These are phyloP conservation scores for Phaeosphaeria sp. DNA, from an alignment of 2,329 filamentous ascomycete species.

Conservation along the genomic window DNA sequence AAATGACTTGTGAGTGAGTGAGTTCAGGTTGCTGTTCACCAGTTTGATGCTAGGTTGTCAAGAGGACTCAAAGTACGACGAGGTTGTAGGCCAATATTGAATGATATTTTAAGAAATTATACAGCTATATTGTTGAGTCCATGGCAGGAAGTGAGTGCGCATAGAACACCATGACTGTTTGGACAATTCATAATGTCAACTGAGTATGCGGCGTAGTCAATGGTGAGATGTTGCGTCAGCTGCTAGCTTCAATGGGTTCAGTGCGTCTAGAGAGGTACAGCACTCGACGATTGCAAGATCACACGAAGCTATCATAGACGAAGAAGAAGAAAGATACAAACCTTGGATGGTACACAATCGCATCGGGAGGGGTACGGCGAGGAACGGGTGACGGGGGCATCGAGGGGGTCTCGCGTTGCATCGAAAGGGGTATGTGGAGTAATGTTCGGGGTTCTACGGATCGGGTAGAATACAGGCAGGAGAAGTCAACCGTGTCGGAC, in stretches of 20 bases:
- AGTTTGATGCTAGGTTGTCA: too few species aligned
- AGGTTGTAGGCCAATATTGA: neutral
- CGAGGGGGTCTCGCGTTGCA: slow-evolving; percentile 15
- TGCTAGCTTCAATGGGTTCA: neutral
- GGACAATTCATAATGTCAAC: neutral
- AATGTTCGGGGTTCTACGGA: slow-evolving; percentile 41
- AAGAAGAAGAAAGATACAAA: neutral
- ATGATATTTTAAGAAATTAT: neutral
- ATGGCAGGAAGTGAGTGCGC: neutral
- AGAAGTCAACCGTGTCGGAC: slow-evolving; percentile 39
- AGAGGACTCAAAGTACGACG: neutral
- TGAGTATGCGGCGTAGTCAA: neutral
- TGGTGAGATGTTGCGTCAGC: neutral
- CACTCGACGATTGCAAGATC: neutral
- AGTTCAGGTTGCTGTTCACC: too few species aligned
- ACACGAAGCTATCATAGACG: neutral
- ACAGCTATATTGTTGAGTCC: neutral
- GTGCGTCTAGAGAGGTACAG: neutral
- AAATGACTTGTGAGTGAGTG: too few species aligned
- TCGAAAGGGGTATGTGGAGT: slow-evolving; percentile 18
- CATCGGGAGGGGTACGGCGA: slow-evolving; percentile 6
- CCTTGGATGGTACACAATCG: neutral
- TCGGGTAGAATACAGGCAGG: slow-evolving; percentile 47
- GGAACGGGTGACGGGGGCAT: neutral
- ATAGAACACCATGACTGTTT: neutral